A percentile compares a stretch with the other conserved stretches of the same genome.
phyloP scores from a whole-genome alignment of 2,329 filamentous ascomycete species.

The Penicillium aurantiogriseum region DNA sequence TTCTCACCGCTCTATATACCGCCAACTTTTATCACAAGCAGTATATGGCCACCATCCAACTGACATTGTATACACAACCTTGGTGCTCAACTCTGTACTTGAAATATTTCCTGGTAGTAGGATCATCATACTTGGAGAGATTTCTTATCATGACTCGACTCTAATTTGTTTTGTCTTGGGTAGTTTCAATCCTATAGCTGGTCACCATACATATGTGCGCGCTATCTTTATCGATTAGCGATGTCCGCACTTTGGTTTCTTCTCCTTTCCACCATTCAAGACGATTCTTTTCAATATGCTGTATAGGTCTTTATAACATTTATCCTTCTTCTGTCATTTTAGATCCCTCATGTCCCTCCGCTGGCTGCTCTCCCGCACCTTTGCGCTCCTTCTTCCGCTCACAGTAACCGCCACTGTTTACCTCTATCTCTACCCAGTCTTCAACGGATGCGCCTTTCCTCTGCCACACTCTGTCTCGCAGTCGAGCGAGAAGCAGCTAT shows the following conservation, averaged over 20 bases:
- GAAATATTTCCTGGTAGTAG: not conserved
- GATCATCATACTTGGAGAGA: not conserved
- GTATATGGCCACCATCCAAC: not conserved
- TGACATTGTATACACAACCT: not conserved
- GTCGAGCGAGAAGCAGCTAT: conserved; percentile 1
- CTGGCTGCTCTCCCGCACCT: conserved; percentile 45
- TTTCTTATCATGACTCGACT: not conserved
- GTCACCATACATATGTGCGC: not conserved
- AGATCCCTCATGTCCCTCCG: conserved; percentile 51
- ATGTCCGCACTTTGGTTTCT: not conserved
- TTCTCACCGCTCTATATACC: not conserved
- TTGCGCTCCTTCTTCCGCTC: conserved; percentile 59
- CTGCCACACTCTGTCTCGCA: conserved; percentile 31
- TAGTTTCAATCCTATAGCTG: too few relatives aligned
- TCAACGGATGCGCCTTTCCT: conserved; percentile 79
- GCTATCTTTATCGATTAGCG: not conserved
- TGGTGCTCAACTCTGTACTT: not conserved
- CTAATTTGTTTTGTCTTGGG: not conserved
- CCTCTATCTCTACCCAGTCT: conserved; percentile 83
- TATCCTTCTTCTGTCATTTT: conserved; percentile 9
- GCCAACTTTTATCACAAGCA: not conserved
- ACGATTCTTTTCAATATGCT: conserved; percentile 17
- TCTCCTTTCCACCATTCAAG: conserved; percentile 9
- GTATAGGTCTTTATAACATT: conserved; percentile 18
- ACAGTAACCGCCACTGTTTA: conserved; percentile 70